These are phyloP conservation scores for Cicer arietinum DNA, from an alignment of 306 rosid genomes.

Conservation along the genomic window DNA sequence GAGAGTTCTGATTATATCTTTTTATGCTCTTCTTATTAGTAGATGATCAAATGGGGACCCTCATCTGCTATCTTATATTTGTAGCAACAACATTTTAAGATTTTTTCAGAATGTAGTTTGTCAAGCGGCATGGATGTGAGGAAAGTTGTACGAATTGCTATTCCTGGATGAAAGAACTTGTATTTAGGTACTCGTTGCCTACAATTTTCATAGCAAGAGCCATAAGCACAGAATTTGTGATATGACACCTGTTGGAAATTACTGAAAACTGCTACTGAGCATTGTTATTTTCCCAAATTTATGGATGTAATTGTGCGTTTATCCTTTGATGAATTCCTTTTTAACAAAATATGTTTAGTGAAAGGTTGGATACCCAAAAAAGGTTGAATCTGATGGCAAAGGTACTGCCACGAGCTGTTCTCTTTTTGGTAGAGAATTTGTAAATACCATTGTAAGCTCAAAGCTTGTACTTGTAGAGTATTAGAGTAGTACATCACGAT, in stretches of 20 bases:
- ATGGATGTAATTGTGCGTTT: background rate
- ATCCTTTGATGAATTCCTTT: background rate
- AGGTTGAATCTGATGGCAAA: background rate
- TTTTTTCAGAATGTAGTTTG: constrained; percentile 25
- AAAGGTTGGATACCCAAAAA: background rate
- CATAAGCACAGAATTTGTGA: background rate
- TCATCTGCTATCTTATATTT: constrained; percentile 15
- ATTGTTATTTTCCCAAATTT: background rate
- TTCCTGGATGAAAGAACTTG: constrained; percentile 7
- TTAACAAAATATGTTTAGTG: background rate
- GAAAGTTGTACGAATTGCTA: background rate
- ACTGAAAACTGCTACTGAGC: background rate
- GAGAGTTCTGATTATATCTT: constrained; percentile 7
- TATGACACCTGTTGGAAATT: background rate
- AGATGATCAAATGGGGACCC: constrained; percentile 12
- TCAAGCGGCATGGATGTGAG: constrained; percentile 25
- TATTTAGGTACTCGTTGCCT: constrained; percentile 20
- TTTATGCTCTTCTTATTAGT: constrained; percentile 26
- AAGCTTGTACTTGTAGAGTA: background rate
- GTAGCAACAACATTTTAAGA: constrained; percentile 14
- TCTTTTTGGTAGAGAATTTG: background rate
- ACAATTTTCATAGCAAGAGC: background rate
- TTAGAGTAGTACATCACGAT: too few relatives aligned
- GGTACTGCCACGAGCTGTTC: background rate
- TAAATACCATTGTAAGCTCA: background rate